Base-by-base conservation (phyloP, 768 basidiomycete genomes). In the Amanita phalloides region DNA sequence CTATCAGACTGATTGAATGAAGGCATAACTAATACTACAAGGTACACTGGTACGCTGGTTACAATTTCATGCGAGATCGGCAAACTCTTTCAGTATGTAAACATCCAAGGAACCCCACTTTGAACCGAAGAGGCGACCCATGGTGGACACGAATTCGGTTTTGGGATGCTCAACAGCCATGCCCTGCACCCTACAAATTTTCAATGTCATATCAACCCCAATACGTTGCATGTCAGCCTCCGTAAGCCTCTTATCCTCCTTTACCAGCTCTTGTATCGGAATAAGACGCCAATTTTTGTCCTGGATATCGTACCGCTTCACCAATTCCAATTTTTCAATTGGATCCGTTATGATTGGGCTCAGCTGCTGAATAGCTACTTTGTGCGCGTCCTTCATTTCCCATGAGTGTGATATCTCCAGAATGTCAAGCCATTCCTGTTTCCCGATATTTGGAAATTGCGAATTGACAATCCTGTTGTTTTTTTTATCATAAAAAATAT, bases 251-350 rank as follows among this genome's bases (percentile, higher is more conserved):
- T 60, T 57, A 10, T 54, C 48, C 11, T 63, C 58, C 39, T 41
- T 54, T 1, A 60, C 60, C 26, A 70, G 55, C 7, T 61, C 58
- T 8, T 46, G 55, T 47, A 68, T 57, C 20, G 65, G 68, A 8
- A 58, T 51, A 21, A 67, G 36, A 5, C 70, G 56, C 69, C 73
- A 74, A 3, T 50, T 32, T 9, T 58, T 49, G 7, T 37, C 4
- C 20, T 5, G n/a, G 30, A 51, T 51, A 35, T 13, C 9, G 26
- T 51, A 45, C 26, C 43, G 35, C 21, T 38, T 43, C 21, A 43
- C 50, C n/a, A 51, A 13, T 21, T 35, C 41, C 42, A 51, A 42
- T 35, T 51, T 51, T 43, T 26, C 32, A 32, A 51, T 21, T 6
- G 25, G 17, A 36, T 45, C 50, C 35, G 37, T 11, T 6, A 11